These are phyloP conservation scores for Colletotrichum sp. DNA, from an alignment of 2,329 filamentous ascomycete genomes.

Conservation along the genomic window DNA sequence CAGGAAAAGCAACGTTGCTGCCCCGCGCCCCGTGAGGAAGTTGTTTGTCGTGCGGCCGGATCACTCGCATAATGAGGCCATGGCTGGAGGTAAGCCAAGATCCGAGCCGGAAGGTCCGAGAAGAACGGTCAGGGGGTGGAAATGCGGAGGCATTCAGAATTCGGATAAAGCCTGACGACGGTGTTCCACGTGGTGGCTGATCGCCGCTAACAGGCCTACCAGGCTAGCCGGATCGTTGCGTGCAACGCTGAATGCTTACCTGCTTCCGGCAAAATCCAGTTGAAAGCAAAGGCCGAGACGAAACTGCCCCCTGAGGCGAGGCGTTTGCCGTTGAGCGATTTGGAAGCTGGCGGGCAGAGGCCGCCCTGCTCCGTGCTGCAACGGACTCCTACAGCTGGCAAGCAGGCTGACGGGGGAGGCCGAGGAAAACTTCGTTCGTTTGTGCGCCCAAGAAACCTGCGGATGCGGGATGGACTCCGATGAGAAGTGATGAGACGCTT, in stretches of 20 bases:
- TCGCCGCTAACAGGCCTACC: slow-evolving; percentile 1
- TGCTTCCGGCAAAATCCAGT: background rate
- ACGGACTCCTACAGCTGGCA: background rate
- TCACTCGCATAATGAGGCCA: background rate
- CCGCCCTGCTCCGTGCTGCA: background rate
- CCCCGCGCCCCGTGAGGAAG: background rate
- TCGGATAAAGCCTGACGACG: background rate
- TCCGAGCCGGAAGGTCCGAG: background rate
- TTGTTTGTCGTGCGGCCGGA: background rate
- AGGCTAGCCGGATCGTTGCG: slow-evolving; percentile 1
- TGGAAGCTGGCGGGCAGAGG: background rate
- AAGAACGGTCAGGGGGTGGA: background rate
- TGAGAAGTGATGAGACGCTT: background rate
- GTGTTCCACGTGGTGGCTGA: slow-evolving; percentile 18
- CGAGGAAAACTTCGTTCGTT: background rate
- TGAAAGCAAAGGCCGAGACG: background rate
- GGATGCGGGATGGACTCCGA: background rate
- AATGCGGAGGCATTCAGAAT: background rate
- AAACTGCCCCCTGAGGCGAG: background rate
- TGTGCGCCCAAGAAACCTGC: background rate
- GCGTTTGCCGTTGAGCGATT: background rate
- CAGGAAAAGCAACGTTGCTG: background rate
- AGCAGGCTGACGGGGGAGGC: background rate
- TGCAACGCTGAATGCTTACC: slow-evolving; percentile 1
- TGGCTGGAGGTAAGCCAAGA: background rate